Percentiles rank a stretch among this genome's conserved stretches.
Conservation (phyloP, 179 eudicot genomes). For the Beta corolliflora region DNA sequence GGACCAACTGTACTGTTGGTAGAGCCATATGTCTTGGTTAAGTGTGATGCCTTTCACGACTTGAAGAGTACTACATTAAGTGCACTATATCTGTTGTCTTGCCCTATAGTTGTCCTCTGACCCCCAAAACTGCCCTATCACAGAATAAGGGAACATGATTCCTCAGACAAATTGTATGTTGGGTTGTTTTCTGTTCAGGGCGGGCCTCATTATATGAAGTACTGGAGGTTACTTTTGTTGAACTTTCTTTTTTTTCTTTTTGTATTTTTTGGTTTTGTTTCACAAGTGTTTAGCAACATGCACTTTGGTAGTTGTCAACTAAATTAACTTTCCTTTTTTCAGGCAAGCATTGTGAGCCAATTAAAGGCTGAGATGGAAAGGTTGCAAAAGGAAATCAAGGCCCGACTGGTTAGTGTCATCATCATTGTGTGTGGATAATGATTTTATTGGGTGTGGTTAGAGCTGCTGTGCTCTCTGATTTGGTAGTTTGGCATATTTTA, state of each 20-base stretch:
- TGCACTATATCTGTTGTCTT: not conserved
- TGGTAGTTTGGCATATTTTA: not conserved
- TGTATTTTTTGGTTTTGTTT: not conserved
- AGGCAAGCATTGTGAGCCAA: constrained; percentile 82
- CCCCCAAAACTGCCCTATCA: not conserved
- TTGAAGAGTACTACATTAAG: not conserved
- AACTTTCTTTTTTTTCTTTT: not conserved
- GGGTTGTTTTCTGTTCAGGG: not conserved
- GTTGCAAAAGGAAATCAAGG: constrained; percentile 75
- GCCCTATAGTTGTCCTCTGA: not conserved
- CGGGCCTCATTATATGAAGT: not conserved
- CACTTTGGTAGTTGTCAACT: constrained; percentile 14
- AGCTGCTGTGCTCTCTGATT: not conserved
- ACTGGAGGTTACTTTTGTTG: not conserved
- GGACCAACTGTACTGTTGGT: not conserved
- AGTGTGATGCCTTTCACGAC: not conserved
- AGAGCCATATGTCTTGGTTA: not conserved
- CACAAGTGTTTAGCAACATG: not conserved
- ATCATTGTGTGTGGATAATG: constrained; percentile 10
- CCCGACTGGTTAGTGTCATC: constrained; percentile 65
- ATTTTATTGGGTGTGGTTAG: not conserved
- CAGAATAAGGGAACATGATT: not conserved
- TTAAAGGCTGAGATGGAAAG: constrained; percentile 75
- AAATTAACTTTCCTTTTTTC: constrained; percentile 19
- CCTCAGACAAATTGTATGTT: not conserved